These are phyloP conservation scores for Beauveria brongniartii DNA, from an alignment of 2,329 filamentous ascomycete genomes.

Conservation along the genomic window DNA sequence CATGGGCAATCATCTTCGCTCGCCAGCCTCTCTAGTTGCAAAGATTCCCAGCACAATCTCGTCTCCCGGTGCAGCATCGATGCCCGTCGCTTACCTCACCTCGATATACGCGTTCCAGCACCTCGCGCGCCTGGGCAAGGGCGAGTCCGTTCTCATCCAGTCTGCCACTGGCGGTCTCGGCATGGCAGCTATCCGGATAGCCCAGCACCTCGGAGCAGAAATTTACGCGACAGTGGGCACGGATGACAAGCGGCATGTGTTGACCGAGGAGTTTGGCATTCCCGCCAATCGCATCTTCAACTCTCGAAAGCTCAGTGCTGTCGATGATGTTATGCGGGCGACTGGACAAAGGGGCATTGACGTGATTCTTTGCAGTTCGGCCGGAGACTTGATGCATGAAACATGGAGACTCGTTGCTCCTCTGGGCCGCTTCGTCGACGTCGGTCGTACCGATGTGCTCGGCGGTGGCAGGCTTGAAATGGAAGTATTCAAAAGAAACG, in stretches of 20 bases:
- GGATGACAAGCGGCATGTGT: conserved; percentile 20
- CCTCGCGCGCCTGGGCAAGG: conserved; percentile 16
- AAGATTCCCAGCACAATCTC: conserved; percentile 20
- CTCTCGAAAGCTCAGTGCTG: conserved; percentile 22
- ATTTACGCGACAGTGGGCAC: conserved; percentile 30
- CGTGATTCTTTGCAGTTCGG: conserved; percentile 23
- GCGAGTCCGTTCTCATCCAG: conserved; percentile 28
- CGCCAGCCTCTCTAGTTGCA: conserved; percentile 18
- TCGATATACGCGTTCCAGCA: conserved; percentile 20
- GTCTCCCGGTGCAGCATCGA: conserved; percentile 18
- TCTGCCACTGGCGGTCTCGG: conserved; percentile 29
- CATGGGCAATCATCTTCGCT: conserved; percentile 19
- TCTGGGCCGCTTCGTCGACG: conserved; percentile 28
- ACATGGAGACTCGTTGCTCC: conserved; percentile 25
- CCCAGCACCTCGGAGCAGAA: conserved; percentile 24
- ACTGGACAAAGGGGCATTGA: conserved; percentile 24
- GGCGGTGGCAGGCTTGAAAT: conserved; percentile 28
- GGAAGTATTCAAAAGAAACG: conserved; percentile 24
- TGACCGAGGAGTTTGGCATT: conserved; percentile 21
- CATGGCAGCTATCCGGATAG: conserved; percentile 30
- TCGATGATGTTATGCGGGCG: conserved; percentile 16
- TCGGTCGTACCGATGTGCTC: conserved; percentile 25
- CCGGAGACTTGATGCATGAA: conserved; percentile 21
- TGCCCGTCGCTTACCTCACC: conserved; percentile 21
- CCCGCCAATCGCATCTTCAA: conserved; percentile 27